Base-by-base conservation (phyloP, 2,329 filamentous ascomycete genomes). In the Ambrosiella beaveri region DNA sequence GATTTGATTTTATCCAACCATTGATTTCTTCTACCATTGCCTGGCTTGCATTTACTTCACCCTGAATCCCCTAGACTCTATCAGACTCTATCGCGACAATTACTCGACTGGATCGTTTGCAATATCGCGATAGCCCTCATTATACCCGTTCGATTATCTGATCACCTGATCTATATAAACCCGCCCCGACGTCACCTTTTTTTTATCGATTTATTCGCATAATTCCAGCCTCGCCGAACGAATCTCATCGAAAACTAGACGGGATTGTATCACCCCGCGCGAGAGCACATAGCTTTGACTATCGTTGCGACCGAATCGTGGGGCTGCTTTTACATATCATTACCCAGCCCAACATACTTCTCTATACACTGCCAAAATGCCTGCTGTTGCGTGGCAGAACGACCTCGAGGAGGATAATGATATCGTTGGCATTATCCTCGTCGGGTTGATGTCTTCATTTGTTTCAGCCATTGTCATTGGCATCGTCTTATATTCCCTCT, bases 401-500 rank as follows among this genome's bases (percentile, higher is more conserved):
- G 60, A 59, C 54, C n/a, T 57, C 38, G 57, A 59, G 7, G 27
- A 52, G 13, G 52, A 61, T 15, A 60, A 57, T 44, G 61, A 62
- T 49, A 57, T 61, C 53, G 41, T 61, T 36, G 57, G 62, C 52
- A 59, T 63, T 38, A 62, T 95, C 64, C 76, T 95, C 68, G 94
- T 95, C 67, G 89, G 88, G 63, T 80, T 95, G 65, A 75, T 95
- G 60, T 93, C 88, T 37, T 89, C 89, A 40, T 88, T 95, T 70
- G 88, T 87, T 61, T 91, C 88, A 13, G 88, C 88, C 40, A 79
- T 84, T 36, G 73, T 94, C 57, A 86, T 91, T 59, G 82, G 85
- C 59, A 68, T 89, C 59, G 59, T 57, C 52, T 57, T 63, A 15
- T 51, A 56, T 41, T 71, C 88, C 65, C 80, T 95, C 67, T 95